phyloP scores from a whole-genome alignment of 2,329 filamentous ascomycete genomes.

The Chaetomium sp. region DNA sequence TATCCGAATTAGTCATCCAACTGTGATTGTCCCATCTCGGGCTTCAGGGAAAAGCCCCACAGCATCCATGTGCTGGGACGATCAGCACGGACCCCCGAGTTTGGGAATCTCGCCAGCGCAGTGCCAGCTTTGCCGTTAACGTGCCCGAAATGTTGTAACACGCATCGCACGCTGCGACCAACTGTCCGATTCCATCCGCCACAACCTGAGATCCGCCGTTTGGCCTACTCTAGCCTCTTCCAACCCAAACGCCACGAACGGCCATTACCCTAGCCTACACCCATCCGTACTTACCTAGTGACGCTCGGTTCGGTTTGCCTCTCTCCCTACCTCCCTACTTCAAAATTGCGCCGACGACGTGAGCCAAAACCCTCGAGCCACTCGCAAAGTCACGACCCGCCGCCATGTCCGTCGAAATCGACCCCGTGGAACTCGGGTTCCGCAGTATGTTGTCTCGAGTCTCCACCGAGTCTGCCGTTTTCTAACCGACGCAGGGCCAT shows the following conservation, averaged over 20 bases:
- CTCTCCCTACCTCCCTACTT: not conserved
- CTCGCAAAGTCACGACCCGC: constrained; percentile 28
- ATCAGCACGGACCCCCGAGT: constrained; percentile 31
- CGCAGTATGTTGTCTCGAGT: constrained; percentile 66
- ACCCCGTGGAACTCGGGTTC: constrained; percentile 89
- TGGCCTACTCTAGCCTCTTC: not conserved
- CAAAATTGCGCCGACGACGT: not conserved
- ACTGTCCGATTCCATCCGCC: constrained; percentile 19
- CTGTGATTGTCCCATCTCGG: not conserved
- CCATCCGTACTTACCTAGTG: not conserved
- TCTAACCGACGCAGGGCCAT: constrained; percentile 56
- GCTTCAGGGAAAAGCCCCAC: not conserved
- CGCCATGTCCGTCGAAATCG: constrained; percentile 92
- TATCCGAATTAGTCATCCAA: not conserved
- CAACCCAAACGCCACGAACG: not conserved
- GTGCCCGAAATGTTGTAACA: constrained; percentile 34
- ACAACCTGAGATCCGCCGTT: constrained; percentile 7
- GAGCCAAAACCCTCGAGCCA: not conserved
- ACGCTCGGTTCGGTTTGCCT: not conserved
- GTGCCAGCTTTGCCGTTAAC: constrained; percentile 30
- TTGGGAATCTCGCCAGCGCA: constrained; percentile 18
- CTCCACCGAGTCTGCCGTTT: constrained; percentile 12
- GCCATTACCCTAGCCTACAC: not conserved
- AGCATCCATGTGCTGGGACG: constrained; percentile 4
- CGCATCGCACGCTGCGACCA: constrained; percentile 21